These are phyloP conservation scores for Wilcoxina mikolae DNA, from an alignment of 495 filamentous ascomycete genomes.

Conservation along the genomic window DNA sequence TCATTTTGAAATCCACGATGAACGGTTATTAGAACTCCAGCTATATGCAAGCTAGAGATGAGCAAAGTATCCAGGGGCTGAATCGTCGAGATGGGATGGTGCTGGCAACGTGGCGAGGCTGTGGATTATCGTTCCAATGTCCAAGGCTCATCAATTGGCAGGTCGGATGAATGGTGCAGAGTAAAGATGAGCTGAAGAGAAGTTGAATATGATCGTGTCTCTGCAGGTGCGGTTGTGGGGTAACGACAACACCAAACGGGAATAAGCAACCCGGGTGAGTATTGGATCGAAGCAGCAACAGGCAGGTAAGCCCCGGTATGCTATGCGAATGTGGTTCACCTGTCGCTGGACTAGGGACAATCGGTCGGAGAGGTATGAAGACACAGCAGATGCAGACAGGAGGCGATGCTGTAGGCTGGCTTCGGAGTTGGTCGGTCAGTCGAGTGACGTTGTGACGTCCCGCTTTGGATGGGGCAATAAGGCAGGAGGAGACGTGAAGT, in stretches of 20 bases:
- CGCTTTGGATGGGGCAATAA: background rate
- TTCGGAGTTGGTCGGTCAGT: background rate
- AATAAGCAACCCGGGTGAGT: background rate
- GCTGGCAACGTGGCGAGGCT: background rate
- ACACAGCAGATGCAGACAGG: background rate
- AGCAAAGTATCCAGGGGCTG: constrained; percentile 6
- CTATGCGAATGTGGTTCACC: background rate
- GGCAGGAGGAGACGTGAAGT: background rate
- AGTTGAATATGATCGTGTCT: background rate
- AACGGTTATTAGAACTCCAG: constrained; percentile 4
- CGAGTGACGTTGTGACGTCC: constrained; percentile 5
- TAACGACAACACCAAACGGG: background rate
- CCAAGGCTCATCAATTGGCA: constrained; percentile 4
- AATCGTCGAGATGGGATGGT: background rate
- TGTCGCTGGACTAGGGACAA: constrained; percentile 2
- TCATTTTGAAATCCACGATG: constrained; percentile 52
- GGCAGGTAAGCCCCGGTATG: background rate
- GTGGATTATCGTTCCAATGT: background rate
- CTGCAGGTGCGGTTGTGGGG: constrained; percentile 1
- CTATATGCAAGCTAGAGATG: constrained; percentile 4
- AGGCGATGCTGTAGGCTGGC: too few relatives aligned
- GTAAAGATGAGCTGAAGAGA: background rate
- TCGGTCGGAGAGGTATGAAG: background rate
- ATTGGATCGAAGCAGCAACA: background rate
- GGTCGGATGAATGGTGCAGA: background rate